Conservation (phyloP, 2,329 filamentous ascomycete species). For the Fusarium nelsonii region DNA sequence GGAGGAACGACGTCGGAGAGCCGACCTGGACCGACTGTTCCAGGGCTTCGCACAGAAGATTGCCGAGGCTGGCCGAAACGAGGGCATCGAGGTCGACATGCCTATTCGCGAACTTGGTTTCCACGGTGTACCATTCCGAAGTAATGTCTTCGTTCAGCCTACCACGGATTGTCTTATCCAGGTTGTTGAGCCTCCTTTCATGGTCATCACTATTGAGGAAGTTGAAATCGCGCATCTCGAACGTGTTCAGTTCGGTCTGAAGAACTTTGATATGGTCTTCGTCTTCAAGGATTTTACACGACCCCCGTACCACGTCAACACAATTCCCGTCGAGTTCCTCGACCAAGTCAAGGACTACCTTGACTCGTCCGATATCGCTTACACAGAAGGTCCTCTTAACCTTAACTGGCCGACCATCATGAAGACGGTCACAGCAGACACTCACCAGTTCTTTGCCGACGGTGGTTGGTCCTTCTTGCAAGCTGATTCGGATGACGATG, state of each 20-base stretch:
- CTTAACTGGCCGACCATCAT: slow-evolving; percentile 99
- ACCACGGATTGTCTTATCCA: slow-evolving; percentile 98
- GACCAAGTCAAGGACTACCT: slow-evolving; percentile 98
- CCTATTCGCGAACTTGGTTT: slow-evolving; percentile 97
- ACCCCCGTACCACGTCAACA: slow-evolving; percentile 95
- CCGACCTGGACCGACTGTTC: slow-evolving; percentile 95
- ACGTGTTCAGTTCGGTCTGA: slow-evolving; percentile 94
- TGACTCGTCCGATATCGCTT: slow-evolving; percentile 94
- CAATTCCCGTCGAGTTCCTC: slow-evolving; percentile 93
- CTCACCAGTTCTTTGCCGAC: slow-evolving; percentile 94
- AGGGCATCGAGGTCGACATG: slow-evolving; percentile 93
- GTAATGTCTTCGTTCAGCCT: slow-evolving; percentile 94
- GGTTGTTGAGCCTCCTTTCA: slow-evolving; percentile 95
- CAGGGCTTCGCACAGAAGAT: slow-evolving; percentile 98
- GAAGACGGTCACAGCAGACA: slow-evolving; percentile 96
- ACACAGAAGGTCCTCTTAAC: slow-evolving; percentile 93
- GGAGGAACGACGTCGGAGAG: slow-evolving; percentile 89
- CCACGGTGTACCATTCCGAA: slow-evolving; percentile 94
- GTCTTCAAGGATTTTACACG: slow-evolving; percentile 97
- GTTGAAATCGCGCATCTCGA: slow-evolving; percentile 97
- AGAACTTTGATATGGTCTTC: slow-evolving; percentile 99
- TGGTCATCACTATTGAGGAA: slow-evolving; percentile 94
- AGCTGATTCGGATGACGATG: slow-evolving; percentile 88
- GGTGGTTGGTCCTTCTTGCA: slow-evolving; percentile 95
- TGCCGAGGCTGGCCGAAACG: slow-evolving; percentile 91